Evolutionary conservation across 2,329 filamentous ascomycete species (phyloP).

Genomic region (Aspergillus novoparasiticus): DNA sequence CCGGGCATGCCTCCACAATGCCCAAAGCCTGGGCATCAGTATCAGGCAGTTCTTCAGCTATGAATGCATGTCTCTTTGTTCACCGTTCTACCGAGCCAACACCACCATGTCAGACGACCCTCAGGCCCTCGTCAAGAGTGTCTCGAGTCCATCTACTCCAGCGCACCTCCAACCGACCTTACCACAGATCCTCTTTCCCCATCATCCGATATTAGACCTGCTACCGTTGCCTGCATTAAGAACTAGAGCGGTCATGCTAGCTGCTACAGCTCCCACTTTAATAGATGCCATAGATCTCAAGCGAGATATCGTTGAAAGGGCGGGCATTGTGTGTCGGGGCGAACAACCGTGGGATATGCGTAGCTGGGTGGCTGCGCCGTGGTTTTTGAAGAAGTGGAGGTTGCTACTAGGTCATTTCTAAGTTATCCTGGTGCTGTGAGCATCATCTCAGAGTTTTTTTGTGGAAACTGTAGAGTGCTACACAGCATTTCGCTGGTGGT

Average conservation of each 20-base stretch:
- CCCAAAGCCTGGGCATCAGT: slow-evolving; percentile 11
- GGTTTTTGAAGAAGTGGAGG: slow-evolving; percentile 37
- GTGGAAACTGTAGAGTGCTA: no score
- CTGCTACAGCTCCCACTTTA: slow-evolving; percentile 30
- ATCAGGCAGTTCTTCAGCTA: slow-evolving; percentile 12
- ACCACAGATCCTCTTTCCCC: slow-evolving; percentile 42
- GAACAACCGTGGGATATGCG: slow-evolving; percentile 39
- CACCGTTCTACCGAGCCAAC: slow-evolving; percentile 36
- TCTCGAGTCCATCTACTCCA: slow-evolving; percentile 27
- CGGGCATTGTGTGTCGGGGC: slow-evolving; percentile 29
- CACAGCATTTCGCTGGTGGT: no score
- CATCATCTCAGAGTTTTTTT: no score
- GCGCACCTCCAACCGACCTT: slow-evolving; percentile 39
- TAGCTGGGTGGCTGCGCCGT: slow-evolving; percentile 31
- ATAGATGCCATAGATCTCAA: slow-evolving; percentile 42
- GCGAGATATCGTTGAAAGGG: slow-evolving; percentile 36
- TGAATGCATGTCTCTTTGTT: slow-evolving; percentile 25
- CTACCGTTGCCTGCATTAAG: slow-evolving; percentile 39
- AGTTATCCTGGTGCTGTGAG: no score
- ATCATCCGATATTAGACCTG: slow-evolving; percentile 42
- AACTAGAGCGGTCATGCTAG: slow-evolving; percentile 35
- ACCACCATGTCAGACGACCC: slow-evolving; percentile 19
- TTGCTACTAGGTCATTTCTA: neutral
- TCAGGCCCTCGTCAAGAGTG: slow-evolving; percentile 24
- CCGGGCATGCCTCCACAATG: slow-evolving; percentile 13